Evolutionary conservation across 2,329 filamentous ascomycete genomes (phyloP).

Genomic region (Penicillium sp.): DNA sequence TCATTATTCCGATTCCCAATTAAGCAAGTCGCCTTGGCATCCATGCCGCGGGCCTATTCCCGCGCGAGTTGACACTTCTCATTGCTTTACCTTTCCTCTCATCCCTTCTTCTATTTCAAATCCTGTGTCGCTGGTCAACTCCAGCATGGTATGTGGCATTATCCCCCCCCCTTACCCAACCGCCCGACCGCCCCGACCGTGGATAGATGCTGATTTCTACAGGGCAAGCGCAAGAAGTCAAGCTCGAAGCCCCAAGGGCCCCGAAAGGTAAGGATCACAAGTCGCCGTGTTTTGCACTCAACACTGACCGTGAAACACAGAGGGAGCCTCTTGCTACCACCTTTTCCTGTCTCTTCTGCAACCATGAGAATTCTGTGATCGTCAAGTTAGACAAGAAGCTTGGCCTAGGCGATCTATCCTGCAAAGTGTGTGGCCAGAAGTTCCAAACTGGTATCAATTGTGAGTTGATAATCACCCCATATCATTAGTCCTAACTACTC

Average conservation of each 20-base stretch:
- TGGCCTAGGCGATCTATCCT: slow-evolving; percentile 79
- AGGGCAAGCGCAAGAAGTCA: slow-evolving; percentile 92
- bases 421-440: slow-evolving; percentile 89
- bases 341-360: slow-evolving; percentile 98
- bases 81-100: slow-evolving; percentile 9
- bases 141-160: slow-evolving; percentile 15
- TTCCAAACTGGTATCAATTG: slow-evolving; percentile 95
- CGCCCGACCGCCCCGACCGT: neutral
- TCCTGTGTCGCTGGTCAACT: neutral
- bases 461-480: slow-evolving; percentile 46
- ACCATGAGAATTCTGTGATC: slow-evolving; percentile 88
- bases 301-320: slow-evolving; percentile 15
- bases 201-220: slow-evolving; percentile 1
- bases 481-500: neutral
- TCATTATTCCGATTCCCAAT: slow-evolving; percentile 17
- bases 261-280: slow-evolving; percentile 64
- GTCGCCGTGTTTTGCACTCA: slow-evolving; percentile 18
- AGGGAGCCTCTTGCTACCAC: slow-evolving; percentile 59
- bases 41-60: neutral
- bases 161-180: neutral
- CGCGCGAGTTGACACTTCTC: slow-evolving; percentile 18
- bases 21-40: slow-evolving; percentile 6
- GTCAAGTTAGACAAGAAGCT: slow-evolving; percentile 94
- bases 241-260: slow-evolving; percentile 77
- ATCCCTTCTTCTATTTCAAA: neutral